Conservation (phyloP, 2,329 filamentous ascomycete species). For the Aurifilum marmelostoma region DNA sequence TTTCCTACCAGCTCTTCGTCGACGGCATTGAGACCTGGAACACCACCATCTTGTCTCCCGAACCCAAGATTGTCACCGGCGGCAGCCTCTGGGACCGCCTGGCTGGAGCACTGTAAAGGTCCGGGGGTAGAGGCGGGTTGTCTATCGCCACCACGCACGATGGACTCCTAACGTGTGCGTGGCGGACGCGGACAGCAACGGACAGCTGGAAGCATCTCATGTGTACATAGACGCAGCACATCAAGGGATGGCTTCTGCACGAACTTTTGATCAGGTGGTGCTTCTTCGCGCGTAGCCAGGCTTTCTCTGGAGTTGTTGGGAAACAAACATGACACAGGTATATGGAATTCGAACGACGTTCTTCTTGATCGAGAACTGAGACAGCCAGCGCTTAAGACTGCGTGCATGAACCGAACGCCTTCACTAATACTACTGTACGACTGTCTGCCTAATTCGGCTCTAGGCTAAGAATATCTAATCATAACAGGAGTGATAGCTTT, state of each 20-base stretch:
- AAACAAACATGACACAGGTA: background rate
- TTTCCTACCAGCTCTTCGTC: constrained; percentile 82
- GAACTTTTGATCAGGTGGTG: background rate
- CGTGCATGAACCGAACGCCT: background rate
- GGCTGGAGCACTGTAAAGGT: constrained; percentile 23
- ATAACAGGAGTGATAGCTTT: background rate
- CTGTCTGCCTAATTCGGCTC: constrained; percentile 7
- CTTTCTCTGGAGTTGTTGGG: background rate
- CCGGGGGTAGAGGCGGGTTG: background rate
- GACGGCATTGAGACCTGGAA: constrained; percentile 82
- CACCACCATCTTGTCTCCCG: constrained; percentile 55
- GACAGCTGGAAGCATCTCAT: background rate
- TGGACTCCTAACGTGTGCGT: no score
- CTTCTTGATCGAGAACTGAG: background rate
- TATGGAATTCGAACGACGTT: background rate
- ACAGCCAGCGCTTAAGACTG: background rate
- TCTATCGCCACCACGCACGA: background rate
- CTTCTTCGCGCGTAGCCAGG: background rate
- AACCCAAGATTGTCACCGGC: constrained; percentile 36
- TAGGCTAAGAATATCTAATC: constrained; percentile 16
- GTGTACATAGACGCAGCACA: background rate
- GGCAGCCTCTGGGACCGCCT: constrained; percentile 51
- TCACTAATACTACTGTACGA: constrained; percentile 1
- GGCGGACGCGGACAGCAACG: background rate
- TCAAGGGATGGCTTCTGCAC: background rate